phyloP scores from a whole-genome alignment of 2,329 filamentous ascomycete species.

The Microdochium bolleyi region DNA sequence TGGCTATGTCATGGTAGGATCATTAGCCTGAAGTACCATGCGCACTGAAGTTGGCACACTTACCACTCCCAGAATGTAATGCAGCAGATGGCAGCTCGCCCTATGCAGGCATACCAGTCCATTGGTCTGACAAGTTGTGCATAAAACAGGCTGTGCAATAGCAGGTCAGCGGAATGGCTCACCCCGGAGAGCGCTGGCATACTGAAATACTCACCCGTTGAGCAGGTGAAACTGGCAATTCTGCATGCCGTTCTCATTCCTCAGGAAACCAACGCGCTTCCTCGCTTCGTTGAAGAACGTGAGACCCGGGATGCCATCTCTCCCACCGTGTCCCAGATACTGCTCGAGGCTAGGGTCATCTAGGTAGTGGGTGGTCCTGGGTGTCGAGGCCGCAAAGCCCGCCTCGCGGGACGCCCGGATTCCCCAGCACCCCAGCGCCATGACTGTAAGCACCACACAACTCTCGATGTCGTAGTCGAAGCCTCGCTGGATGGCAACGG shows the following conservation, averaged over 20 bases:
- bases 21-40: too few relatives aligned
- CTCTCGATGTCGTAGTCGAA: conserved; percentile 44
- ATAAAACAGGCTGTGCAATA: conserved; percentile 20
- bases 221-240: conserved; percentile 44
- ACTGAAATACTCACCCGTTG: conserved; percentile 23
- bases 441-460: conserved; percentile 39
- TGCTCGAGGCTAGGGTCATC: conserved; percentile 8
- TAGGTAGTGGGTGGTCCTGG: conserved; percentile 19
- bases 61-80: conserved; percentile 35
- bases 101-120: conserved; percentile 45
- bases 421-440: conserved; percentile 42
- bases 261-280: conserved; percentile 40
- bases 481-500: conserved; percentile 35
- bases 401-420: conserved; percentile 39
- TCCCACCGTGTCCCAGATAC: conserved; percentile 24
- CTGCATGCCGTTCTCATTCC: conserved; percentile 39
- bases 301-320: conserved; percentile 26
- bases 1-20: conserved; percentile 11
- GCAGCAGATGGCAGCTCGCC: conserved; percentile 41
- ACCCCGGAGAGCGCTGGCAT: neutral
- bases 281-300: conserved; percentile 47
- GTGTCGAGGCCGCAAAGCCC: conserved; percentile 30
- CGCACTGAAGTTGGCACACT: too few relatives aligned
- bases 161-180: neutral
- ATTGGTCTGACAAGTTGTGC: conserved; percentile 42